Conservation (phyloP, 2,329 filamentous ascomycete species). For the Talaromyces atroroseus region DNA sequence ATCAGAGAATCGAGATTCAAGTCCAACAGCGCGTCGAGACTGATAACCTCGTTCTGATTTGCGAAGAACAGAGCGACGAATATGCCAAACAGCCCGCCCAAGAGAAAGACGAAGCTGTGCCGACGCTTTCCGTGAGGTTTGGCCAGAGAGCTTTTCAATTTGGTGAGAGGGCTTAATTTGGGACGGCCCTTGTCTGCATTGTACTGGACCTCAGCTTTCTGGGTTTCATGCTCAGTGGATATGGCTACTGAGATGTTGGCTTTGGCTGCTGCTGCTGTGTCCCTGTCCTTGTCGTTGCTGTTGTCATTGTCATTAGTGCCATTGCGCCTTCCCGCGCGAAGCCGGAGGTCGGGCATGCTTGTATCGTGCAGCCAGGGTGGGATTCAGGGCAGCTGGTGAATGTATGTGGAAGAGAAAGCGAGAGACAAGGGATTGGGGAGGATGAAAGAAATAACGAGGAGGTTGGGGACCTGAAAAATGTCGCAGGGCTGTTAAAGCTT, state of each 20-base stretch:
- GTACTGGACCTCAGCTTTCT: background rate
- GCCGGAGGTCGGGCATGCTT: conserved; percentile 36
- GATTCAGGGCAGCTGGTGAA: background rate
- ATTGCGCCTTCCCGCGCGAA: conserved; percentile 32
- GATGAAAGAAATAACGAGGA: no score
- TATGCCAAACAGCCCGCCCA: conserved; percentile 87
- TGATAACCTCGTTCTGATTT: conserved; percentile 81
- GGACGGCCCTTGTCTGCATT: conserved; percentile 16
- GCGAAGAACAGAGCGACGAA: conserved; percentile 87
- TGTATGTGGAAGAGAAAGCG: background rate
- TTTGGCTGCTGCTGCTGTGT: background rate
- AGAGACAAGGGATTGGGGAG: background rate
- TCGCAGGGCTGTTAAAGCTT: no score
- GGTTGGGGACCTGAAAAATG: background rate
- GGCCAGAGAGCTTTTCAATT: conserved; percentile 15
- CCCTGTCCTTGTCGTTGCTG: background rate
- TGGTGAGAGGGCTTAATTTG: conserved; percentile 29
- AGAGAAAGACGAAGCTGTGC: conserved; percentile 74
- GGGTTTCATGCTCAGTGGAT: no score
- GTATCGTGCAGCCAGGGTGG: background rate
- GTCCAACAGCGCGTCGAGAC: conserved; percentile 65
- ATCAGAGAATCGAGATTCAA: conserved; percentile 78
- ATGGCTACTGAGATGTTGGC: background rate
- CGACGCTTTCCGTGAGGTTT: conserved; percentile 59
- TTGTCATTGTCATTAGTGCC: conserved; percentile 15